phyloP scores from a whole-genome alignment of 306 rosid species.

The Purshia tridentata region DNA sequence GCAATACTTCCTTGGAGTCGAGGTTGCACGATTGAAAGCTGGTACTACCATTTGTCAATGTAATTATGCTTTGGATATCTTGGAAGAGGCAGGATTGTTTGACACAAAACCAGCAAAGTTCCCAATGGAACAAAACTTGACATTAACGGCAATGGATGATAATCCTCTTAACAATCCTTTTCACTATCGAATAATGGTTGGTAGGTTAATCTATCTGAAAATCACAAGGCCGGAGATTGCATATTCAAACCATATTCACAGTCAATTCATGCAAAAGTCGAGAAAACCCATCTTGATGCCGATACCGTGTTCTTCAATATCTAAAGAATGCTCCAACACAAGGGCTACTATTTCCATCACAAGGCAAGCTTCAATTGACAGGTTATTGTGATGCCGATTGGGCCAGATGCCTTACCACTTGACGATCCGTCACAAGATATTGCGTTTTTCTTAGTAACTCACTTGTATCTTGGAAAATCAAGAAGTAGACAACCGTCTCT shows the following conservation, averaged over 20 bases:
- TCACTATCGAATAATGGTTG: neutral
- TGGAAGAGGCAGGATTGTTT: neutral
- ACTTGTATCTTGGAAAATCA: neutral
- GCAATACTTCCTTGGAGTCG: neutral
- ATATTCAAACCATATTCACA: neutral
- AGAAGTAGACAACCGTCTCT: neutral
- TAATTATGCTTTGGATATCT: neutral
- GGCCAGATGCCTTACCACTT: neutral
- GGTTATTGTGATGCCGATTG: neutral
- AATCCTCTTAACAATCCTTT: neutral
- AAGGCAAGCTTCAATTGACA: neutral
- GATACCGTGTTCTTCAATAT: neutral
- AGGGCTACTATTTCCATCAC: neutral
- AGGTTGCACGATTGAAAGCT: neutral
- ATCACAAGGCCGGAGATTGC: neutral
- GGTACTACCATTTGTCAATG: neutral
- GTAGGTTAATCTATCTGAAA: neutral
- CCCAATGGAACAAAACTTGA: neutral
- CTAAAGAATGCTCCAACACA: neutral
- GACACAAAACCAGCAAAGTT: neutral
- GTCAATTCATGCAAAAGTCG: neutral
- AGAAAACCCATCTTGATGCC: neutral
- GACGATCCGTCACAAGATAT: neutral
- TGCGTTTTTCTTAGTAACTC: neutral
- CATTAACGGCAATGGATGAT: no score